Evolutionary conservation across 2,329 filamentous ascomycete genomes (phyloP), one percentile per base, ranked within the genome.

Genomic region (Nemania sp.): DNA sequence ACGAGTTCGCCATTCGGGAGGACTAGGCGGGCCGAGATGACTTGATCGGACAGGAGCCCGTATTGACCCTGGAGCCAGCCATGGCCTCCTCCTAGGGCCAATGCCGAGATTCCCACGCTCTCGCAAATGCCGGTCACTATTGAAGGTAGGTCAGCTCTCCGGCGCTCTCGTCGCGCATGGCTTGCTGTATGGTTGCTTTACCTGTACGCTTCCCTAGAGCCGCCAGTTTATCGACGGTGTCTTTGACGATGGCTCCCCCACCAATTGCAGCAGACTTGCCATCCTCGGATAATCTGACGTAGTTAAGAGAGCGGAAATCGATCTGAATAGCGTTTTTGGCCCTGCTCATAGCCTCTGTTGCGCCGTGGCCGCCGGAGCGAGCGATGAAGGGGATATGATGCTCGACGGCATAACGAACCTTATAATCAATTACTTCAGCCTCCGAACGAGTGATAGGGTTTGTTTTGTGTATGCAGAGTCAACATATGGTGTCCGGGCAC

Each of bases 101-200:
- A 79, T 40, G 79, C 81, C 3, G 81, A 63, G 34, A 75, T 68
- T 54, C 81, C 77, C 55, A 81, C 79, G 63, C 82, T 85, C 69
- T 83, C 81, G 65, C 83, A 86, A 6, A 75, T 78, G 34, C 80
- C 81, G 7, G 79, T 81, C 1, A 80, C 79, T 72, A 17, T 47
- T 7, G 13, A n/a, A n/a, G n/a, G n/a, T n/a, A n/a, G n/a, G n/a
- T n/a, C n/a, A n/a, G n/a, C n/a, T n/a, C n/a, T n/a, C n/a, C n/a
- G n/a, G n/a, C n/a, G n/a, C n/a, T n/a, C n/a, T n/a, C n/a, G n/a
- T n/a, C n/a, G n/a, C n/a, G n/a, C n/a, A 13, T 35, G 34, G 7
- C 7, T 35, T 5, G 5, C 18, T 17, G n/a, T 25, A n/a, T 29
- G 13, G 10, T 51, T 7, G 34, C 34, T 40, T 35, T 35, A 63